Evolutionary conservation across 1,284 basidiomycete species (phyloP), one percentile per base, ranked within the genome.

Genomic region (Crucibulum cyathiforme): DNA sequence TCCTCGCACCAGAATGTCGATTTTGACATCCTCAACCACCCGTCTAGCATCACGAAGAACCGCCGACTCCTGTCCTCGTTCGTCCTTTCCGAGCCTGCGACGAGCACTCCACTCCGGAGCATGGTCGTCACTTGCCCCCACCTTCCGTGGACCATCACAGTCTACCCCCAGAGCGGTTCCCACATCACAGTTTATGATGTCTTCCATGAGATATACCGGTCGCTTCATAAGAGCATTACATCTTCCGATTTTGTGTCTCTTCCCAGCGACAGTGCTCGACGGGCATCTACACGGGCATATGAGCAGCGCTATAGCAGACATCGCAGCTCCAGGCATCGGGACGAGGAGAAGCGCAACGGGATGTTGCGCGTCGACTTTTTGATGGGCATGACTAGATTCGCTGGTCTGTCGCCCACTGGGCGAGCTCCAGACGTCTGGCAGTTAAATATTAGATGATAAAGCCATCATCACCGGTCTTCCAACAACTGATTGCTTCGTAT

Each of bases 311-410:
- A 78, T 60, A 57, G 73, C 12, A 63, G 73, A 12, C 63, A 73
- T 9, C 61, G 67, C 0, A 70, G 68, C 59, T 58, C 62, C 7
- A 58, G 67, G 31, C 66, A 67, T 8, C 74, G 73, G 51, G 63
- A 73, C 17, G 66, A 71, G 54, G 80, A 80, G 73, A 78, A 77
- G 61, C 64, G 64, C 8, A 62, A 70, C 4, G 80, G 80, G 1
- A 71, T 81, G 60, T 78, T 75, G 55, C 70, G 79, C 17, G 70
- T 80, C 12, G 80, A 82, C 54, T 79, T 79, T 60, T 61, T 82
- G 9, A 67, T 71, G 63, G 69, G 72, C 1, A 65, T 63, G 36
- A 74, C 70, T 0, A 66, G 61, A 37, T 80, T 81, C 66, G 54
- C 71, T 39, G 78, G 79, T 6, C 61, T 79, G 10, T 60, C 68